Conservation (phyloP, 2,329 filamentous ascomycete species). For the Calonectria pauciramosa region DNA sequence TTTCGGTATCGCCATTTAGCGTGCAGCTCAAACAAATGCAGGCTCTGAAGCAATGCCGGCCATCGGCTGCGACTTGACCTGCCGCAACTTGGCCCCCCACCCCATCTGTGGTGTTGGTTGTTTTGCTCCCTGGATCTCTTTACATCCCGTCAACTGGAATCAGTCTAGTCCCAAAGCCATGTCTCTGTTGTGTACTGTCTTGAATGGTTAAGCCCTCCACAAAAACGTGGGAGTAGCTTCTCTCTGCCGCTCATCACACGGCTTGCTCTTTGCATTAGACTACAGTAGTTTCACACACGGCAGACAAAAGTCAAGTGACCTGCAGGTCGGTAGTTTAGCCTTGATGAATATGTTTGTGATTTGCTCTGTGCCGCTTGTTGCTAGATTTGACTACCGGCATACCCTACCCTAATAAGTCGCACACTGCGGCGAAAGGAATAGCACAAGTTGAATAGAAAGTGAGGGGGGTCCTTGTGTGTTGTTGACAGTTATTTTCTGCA, state of each 20-base stretch:
- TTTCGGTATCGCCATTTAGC: background rate
- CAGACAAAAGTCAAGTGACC: background rate
- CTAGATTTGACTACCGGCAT: background rate
- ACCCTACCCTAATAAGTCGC: background rate
- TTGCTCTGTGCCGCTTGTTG: background rate
- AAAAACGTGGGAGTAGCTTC: slow-evolving; percentile 1
- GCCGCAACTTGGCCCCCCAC: background rate
- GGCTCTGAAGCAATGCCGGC: background rate
- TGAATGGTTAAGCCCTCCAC: background rate
- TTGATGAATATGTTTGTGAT: background rate
- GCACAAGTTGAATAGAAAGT: background rate
- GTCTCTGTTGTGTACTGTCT: background rate
- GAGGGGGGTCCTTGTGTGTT: no score
- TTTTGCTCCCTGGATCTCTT: background rate
- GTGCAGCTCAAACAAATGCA: slow-evolving; percentile 3
- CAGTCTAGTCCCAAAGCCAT: background rate
- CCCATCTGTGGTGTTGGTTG: background rate
- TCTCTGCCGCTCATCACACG: background rate
- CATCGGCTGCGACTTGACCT: background rate
- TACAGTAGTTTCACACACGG: slow-evolving; percentile 6
- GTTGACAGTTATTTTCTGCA: background rate
- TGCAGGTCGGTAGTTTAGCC: background rate
- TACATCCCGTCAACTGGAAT: background rate
- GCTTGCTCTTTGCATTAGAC: slow-evolving; percentile 1
- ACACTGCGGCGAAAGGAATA: background rate